Conservation (phyloP, 1,139 yeast genomes). For the Wickerhamomyces sp. region DNA sequence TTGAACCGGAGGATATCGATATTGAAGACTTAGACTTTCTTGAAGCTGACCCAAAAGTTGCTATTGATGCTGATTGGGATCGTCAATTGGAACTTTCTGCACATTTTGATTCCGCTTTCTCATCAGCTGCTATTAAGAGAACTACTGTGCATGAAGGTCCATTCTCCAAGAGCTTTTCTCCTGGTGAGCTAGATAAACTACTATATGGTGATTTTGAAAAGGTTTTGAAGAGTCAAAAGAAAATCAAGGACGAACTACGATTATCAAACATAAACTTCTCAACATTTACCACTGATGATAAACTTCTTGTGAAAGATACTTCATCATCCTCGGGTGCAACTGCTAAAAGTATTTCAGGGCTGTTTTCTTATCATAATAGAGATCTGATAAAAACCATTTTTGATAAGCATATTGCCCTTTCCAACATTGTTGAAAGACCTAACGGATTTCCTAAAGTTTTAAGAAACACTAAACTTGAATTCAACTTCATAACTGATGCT, state of each 20-base stretch:
- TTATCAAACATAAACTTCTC: conserved; percentile 23
- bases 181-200: conserved; percentile 37
- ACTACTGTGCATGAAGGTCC: conserved; percentile 23
- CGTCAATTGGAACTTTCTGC: conserved; percentile 57
- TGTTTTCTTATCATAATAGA: conserved; percentile 7
- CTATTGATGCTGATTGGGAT: conserved; percentile 58
- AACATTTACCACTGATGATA: conserved; percentile 22
- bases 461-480: conserved; percentile 22
- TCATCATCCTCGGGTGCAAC: conserved; percentile 3
- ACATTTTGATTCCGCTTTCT: conserved; percentile 47
- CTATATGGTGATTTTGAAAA: conserved; percentile 50
- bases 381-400: conserved; percentile 9
- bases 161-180: conserved; percentile 17
- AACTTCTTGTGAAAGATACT: conserved; percentile 16
- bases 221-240: conserved; percentile 23
- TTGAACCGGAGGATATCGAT: conserved; percentile 52
- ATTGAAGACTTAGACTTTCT: conserved; percentile 40
- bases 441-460: conserved; percentile 31
- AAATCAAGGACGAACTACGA: conserved; percentile 26
- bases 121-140: conserved; percentile 24
- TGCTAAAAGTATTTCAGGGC: conserved; percentile 13
- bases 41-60: conserved; percentile 37
- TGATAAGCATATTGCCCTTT: conserved; percentile 14
- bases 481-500: conserved; percentile 26
- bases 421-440: conserved; percentile 14